Conservation (phyloP, 2,329 filamentous ascomycete genomes). For the Sporothrix curviconia region DNA sequence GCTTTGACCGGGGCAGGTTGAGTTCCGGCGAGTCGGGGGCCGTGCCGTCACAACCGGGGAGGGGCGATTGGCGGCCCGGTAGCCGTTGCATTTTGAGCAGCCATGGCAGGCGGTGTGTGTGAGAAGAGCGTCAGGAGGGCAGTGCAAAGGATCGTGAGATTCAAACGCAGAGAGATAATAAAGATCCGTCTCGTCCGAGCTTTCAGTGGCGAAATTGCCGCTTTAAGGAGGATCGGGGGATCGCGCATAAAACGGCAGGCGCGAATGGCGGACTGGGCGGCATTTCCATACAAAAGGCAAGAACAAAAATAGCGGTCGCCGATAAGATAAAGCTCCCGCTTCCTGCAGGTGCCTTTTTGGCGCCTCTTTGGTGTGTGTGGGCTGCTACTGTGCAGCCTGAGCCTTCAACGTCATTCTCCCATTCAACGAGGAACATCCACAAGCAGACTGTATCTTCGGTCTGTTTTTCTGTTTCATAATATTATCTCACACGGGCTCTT, state of each 20-base stretch:
- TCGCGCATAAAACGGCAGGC: not conserved
- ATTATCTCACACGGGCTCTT: too few relatives aligned
- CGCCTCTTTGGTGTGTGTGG: too few relatives aligned
- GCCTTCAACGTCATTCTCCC: conserved; percentile 1
- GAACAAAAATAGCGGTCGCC: not conserved
- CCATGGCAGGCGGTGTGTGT: conserved; percentile 15
- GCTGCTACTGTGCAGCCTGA: too few relatives aligned
- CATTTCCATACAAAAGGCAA: not conserved
- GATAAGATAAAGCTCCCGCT: conserved; percentile 16
- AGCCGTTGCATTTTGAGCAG: conserved; percentile 11
- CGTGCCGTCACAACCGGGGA: conserved; percentile 46
- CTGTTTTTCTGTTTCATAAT: not conserved
- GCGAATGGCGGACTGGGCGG: not conserved
- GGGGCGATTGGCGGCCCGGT: conserved; percentile 32
- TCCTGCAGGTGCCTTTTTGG: not conserved
- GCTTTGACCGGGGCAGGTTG: conserved; percentile 45
- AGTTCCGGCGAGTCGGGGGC: conserved; percentile 51
- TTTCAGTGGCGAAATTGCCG: conserved; percentile 1
- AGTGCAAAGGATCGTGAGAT: not conserved
- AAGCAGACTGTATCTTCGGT: not conserved
- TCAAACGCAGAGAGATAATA: not conserved
- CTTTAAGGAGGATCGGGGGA: not conserved
- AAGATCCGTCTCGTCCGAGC: too few relatives aligned
- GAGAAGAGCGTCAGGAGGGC: too few relatives aligned
- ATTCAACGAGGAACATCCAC: too few relatives aligned